Evolutionary conservation across 257 asterid genomes (phyloP).

Genomic region (Primulina tabacum): DNA sequence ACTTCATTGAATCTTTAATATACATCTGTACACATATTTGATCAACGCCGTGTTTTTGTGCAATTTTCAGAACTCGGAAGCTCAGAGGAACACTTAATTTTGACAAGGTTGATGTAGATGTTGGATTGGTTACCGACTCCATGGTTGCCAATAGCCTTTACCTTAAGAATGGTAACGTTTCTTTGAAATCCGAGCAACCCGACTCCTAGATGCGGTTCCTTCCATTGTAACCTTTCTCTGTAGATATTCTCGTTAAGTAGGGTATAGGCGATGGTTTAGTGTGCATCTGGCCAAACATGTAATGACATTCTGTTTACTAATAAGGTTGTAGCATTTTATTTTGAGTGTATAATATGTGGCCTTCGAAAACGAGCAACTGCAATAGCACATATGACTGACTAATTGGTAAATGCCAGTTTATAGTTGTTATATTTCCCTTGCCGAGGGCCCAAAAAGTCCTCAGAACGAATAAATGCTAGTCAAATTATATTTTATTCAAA

Average conservation of each 20-base stretch:
- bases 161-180: constrained; percentile 53
- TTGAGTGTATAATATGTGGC: no score
- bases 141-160: constrained; percentile 71
- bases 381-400: no score
- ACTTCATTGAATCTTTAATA: not conserved
- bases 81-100: constrained; percentile 71
- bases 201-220: constrained; percentile 38
- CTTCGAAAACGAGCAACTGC: no score
- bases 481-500: no score
- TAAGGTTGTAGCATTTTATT: not conserved
- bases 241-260: constrained; percentile 36
- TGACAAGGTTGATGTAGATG: constrained; percentile 39
- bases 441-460: not conserved
- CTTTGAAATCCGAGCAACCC: constrained; percentile 70
- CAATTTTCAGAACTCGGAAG: constrained; percentile 60
- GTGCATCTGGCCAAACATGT: constrained; percentile 12
- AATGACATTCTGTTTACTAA: not conserved
- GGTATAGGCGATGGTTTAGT: constrained; percentile 40
- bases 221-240: constrained; percentile 19
- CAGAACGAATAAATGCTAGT: not conserved
- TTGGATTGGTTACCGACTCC: constrained; percentile 84
- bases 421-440: not conserved
- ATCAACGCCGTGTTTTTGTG: not conserved
- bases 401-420: not conserved
- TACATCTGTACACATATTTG: not conserved